Evolutionary conservation across 441 rosid species (phyloP), one percentile per base, ranked within the genome.

Genomic region (Caryocar brasiliense): DNA sequence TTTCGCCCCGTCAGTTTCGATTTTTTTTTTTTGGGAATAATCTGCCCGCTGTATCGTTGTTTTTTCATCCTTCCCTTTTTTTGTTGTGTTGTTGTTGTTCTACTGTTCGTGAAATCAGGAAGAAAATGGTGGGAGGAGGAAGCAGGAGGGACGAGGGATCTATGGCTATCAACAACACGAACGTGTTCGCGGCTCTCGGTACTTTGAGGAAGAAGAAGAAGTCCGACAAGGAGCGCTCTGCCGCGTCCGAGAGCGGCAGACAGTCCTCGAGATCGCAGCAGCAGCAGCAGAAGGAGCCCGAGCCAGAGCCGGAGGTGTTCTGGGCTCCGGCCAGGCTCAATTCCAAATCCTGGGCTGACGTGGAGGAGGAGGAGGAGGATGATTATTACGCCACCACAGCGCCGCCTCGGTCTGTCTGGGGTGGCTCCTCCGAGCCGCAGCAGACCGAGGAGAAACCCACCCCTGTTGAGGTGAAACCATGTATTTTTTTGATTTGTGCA

Each of bases 181-280:
- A 86, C 47, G 85, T 77, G 52, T 86, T 83, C 50, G 95, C 90
- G 0, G 96, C 96, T n/a, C 75, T 86, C 42, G 86, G 69, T 48
- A 72, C 78, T 44, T 67, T 80, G 26, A 73, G 80, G 76, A 86
- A 82, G 83, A 86, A 82, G 80, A 86, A 84, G 90, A 84, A 86
- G 65, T 64, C 80, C 2, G 85, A 79, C 1, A 74, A 77, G 53
- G 69, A 68, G 0, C 30, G 51, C n/a, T n/a, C n/a, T 6, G 62
- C 51, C 27, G 37, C 66, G 1, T 69, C 69, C 2, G 75, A 62
- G 63, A 23, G 13, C 52, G 14, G 39, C 59, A 46, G 75, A 73
- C n/a, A n/a, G 1, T 63, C 78, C 11, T 71, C 82, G 3, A 83
- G 74, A 57, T 64, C 81, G 2, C 57, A 69, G 27, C 56, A 45